Conservation (phyloP, 352 stramenopile genomes). For the Vaucheria bursata region DNA sequence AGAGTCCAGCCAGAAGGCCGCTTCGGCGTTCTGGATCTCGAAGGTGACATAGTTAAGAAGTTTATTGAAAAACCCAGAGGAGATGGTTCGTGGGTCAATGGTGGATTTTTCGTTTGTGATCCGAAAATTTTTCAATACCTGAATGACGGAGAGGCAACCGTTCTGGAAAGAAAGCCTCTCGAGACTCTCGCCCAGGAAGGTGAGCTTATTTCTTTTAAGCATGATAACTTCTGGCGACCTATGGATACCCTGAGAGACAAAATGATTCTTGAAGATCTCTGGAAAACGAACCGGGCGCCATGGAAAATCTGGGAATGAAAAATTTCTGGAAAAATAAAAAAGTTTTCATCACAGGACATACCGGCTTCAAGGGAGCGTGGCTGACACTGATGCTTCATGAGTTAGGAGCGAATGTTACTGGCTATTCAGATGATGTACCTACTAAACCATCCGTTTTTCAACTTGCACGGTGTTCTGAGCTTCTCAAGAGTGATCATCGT, state of each 20-base stretch:
- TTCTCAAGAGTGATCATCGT: no score
- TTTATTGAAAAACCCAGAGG: neutral
- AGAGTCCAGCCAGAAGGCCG: neutral
- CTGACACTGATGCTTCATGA: neutral
- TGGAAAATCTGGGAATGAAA: neutral
- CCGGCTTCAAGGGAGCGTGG: neutral
- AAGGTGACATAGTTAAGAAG: neutral
- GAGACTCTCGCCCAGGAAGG: neutral
- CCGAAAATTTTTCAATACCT: neutral
- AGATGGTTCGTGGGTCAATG: neutral
- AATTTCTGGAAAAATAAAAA: neutral
- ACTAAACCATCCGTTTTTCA: no score
- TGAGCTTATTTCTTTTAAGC: neutral
- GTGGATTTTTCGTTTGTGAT: neutral
- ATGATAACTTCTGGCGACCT: neutral
- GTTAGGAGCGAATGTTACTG: neutral
- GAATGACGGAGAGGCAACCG: neutral
- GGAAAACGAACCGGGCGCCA: neutral
- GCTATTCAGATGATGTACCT: no score
- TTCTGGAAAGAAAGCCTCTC: neutral
- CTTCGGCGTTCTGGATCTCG: neutral
- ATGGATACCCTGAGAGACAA: neutral
- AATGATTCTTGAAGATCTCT: neutral
- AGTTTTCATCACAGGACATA: neutral
- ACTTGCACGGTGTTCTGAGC: no score